Percentiles rank a stretch among this genome's conserved stretches.
Conservation (phyloP, 495 filamentous ascomycete species). For the Oidiodendron maius region DNA sequence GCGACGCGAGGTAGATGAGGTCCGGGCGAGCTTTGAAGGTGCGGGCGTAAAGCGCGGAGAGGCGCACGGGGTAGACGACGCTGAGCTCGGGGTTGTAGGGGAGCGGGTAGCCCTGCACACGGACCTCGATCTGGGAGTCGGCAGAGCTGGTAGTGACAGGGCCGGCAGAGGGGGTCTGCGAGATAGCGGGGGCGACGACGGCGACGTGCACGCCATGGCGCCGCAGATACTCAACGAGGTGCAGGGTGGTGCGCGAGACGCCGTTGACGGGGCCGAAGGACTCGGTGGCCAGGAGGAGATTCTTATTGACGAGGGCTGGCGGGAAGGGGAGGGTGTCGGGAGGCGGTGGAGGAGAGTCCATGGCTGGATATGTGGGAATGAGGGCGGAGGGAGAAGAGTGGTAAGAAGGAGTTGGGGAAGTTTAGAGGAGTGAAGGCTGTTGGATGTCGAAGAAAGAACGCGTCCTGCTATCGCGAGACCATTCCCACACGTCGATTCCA, state of each 20-base stretch:
- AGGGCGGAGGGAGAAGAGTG: too few relatives aligned
- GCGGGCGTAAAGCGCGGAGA: constrained; percentile 43
- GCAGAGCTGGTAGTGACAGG: constrained; percentile 9
- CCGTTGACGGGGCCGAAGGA: constrained; percentile 62
- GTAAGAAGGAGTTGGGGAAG: too few relatives aligned
- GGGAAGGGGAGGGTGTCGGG: constrained; percentile 45
- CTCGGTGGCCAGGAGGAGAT: constrained; percentile 56
- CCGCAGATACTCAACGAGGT: constrained; percentile 55
- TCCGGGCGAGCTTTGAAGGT: constrained; percentile 44
- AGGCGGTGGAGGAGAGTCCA: not conserved
- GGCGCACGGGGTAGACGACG: constrained; percentile 55
- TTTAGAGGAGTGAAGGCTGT: too few relatives aligned
- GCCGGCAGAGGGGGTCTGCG: constrained; percentile 18
- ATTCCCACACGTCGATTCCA: too few relatives aligned
- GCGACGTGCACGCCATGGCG: constrained; percentile 48
- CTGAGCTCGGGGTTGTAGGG: constrained; percentile 60
- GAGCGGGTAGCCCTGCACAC: constrained; percentile 52
- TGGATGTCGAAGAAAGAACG: too few relatives aligned
- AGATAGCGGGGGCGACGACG: constrained; percentile 45
- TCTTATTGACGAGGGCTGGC: constrained; percentile 40
- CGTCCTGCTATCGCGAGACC: too few relatives aligned
- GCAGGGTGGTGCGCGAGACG: constrained; percentile 56
- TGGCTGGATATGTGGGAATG: not conserved
- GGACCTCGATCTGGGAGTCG: constrained; percentile 34
- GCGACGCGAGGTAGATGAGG: constrained; percentile 58